Base-by-base conservation (phyloP, 176 grass and related monocot species). In the Ampelocalamus luodianensis region DNA sequence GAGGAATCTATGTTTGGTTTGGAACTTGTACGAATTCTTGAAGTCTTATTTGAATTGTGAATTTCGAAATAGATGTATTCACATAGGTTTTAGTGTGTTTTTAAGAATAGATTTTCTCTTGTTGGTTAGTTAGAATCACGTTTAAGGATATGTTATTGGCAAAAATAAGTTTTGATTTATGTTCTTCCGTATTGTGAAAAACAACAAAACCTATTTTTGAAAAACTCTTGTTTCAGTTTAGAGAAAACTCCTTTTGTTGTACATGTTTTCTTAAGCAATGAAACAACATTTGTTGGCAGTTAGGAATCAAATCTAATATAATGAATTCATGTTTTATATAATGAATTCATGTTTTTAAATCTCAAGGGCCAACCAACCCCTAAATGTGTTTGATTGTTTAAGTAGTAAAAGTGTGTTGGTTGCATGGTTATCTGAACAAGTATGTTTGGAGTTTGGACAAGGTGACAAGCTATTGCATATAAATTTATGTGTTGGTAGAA, bases 311-410 rank as follows among this genome's bases (percentile, higher is more conserved):
- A 75, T 40, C 17, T 69, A 34, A 76, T 48, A 24, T 26, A 34
- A 79, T 79, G 24, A 8, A 63, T 34, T 78, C n/a, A 11, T 79
- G 23, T 12, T 44, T 64, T 22, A n/a, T n/a, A n/a, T n/a, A n/a
- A n/a, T n/a, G n/a, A n/a, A n/a, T n/a, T n/a, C n/a, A n/a, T n/a
- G n/a, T n/a, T n/a, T 8, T 42, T 46, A 64, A 48, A 49, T n/a
- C 18, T 79, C 43, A 5, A 65, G 17, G 17, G 20, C 51, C 11
- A 48, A 49, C 14, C 16, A 51, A 51, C 49, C 5, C 49, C 15
- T 17, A 51, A 51, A 51, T 51, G 16, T 51, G 15, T 17, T 17
- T 51, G 49, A 18, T 51, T 17, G 15, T 51, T 51, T 51, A 18
- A 51, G 15, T 51, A 58, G 55, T 58, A 17, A 22, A 70, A 17